Base-by-base conservation (phyloP, 305 asterid species). In the Solanum hybrid region DNA sequence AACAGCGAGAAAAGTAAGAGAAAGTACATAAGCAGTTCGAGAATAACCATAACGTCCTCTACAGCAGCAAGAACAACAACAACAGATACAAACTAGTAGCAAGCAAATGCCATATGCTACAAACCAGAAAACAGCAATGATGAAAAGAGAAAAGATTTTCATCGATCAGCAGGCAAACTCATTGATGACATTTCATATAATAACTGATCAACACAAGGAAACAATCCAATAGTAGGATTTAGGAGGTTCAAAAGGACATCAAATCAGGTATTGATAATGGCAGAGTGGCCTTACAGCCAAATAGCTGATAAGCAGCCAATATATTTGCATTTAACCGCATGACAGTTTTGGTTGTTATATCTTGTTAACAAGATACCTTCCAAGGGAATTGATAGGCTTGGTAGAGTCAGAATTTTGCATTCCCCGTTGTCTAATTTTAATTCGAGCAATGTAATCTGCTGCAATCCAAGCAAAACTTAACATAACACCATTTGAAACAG, bases 391-490 rank as follows among this genome's bases (percentile, higher is more conserved):
- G 5, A 97, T 93, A 39, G 99, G 98, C 93, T 96, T 96, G n/a
- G 26, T 51, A 31, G 98, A 94, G 90, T 93, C 90, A 5, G 39
- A 13, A 29, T 93, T 93, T 45, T 83, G 91, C 77, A 41, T 88
- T 93, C 89, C 94, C 91, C 95, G 83, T 68, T 51, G 32, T 92
- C 93, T 93, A 39, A 97, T 93, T 89, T 97, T 96, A 76, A 97
- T 95, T 90, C 96, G 94, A 57, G 98, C 97, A 82, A 96, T 94
- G 90, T 96, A 96, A 93, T 97, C 98, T 77, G 97, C 96, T 51
- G 99, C 98, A 89, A 97, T 96, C 99, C 99, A 97, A 12, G 98
- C 93, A 90, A 97, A 97, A 92, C 99, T 97, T 57, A 97, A 82
- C 98, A 96, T 94, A 24, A 96, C 97, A 3, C 93, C 51, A 83